Evolutionary conservation across 257 asterid species (phyloP).

Genomic region (Solanum paucissectum): DNA sequence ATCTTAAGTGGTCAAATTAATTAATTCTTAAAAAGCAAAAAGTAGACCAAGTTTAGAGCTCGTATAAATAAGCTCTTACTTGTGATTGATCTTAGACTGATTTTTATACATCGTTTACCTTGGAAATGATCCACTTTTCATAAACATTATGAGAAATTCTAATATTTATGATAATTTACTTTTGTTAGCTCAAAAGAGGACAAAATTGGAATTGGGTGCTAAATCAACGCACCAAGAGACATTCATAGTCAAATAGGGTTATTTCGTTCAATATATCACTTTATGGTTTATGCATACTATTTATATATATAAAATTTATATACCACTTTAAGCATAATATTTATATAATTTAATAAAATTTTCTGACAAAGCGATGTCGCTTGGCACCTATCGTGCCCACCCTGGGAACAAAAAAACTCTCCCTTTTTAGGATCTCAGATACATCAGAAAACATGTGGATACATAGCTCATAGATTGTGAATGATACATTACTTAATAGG

Average conservation of each 20-base stretch:
- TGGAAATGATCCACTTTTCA: not conserved
- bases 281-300: too few relatives aligned
- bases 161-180: not conserved
- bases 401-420: not conserved
- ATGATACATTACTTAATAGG: not conserved
- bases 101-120: not conserved
- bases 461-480: not conserved
- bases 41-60: not conserved
- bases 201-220: not conserved
- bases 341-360: too few relatives aligned
- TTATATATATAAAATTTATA: too few relatives aligned
- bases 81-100: not conserved
- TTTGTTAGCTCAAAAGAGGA: not conserved
- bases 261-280: too few relatives aligned
- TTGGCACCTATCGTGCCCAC: too few relatives aligned
- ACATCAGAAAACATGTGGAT: not conserved
- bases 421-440: not conserved
- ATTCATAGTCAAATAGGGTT: not conserved
- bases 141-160: not conserved
- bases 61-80: not conserved
- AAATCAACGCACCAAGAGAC: not conserved
- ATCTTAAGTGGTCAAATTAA: not conserved
- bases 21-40: not conserved
- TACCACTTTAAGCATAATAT: not conserved
- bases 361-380: not conserved